phyloP scores from a whole-genome alignment of 768 basidiomycete species.

The Vararia minispora region DNA sequence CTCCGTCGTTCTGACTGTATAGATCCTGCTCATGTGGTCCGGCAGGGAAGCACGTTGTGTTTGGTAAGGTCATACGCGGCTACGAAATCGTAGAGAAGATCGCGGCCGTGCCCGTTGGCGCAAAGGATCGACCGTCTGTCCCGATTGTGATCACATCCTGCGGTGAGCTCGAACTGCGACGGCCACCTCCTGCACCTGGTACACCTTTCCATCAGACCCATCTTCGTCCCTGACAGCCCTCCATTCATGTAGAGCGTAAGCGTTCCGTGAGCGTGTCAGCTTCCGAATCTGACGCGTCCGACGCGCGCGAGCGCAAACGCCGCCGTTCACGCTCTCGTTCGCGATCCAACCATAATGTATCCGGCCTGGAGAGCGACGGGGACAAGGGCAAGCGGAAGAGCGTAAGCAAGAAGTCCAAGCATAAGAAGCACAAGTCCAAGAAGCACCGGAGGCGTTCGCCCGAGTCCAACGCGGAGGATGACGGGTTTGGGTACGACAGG shows the following conservation, averaged over 20 bases:
- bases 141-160: constrained; percentile 66
- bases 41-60: constrained; percentile 49
- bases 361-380: constrained; percentile 1
- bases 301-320: constrained; percentile 4
- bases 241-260: constrained; percentile 4
- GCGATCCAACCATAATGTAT: constrained; percentile 3
- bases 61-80: constrained; percentile 42
- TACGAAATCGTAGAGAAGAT: constrained; percentile 50
- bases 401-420: no score
- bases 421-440: constrained; percentile 16
- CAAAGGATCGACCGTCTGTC: constrained; percentile 58
- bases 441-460: no score
- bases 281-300: constrained; percentile 7
- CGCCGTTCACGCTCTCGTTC: constrained; percentile 14
- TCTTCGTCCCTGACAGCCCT: not conserved
- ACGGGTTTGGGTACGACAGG: no score
- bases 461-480: no score
- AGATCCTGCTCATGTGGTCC: constrained; percentile 19
- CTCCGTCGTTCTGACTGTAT: constrained; percentile 22
- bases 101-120: constrained; percentile 56
- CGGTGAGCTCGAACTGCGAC: constrained; percentile 74
- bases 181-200: constrained; percentile 12
- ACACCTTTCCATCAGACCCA: not conserved
- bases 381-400: constrained; percentile 5
- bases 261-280: constrained; percentile 7